Base-by-base conservation (phyloP, 2,329 filamentous ascomycete species). In the Lasiodiplodia gonubiensis region DNA sequence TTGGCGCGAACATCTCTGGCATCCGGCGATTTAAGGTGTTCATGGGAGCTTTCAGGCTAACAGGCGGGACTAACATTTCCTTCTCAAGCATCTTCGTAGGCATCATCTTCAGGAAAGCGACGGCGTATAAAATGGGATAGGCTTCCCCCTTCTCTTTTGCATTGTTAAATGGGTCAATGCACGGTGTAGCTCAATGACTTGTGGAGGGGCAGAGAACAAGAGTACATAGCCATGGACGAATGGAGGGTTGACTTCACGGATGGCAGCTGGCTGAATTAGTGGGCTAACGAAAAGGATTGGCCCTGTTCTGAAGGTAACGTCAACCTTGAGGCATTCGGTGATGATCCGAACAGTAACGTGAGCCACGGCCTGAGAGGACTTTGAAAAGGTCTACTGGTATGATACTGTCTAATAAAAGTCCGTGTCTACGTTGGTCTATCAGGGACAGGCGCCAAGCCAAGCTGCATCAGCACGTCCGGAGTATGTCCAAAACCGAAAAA, bases 1-100 rank as follows among this genome's bases (percentile, higher is more conserved):
- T 46, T 64, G 61, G 48, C 16, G 48, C 30, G 14, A n/a, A 52
- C 37, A 35, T 37, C 12, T 63, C 59, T 27, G 42, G 42, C 33
- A 63, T 63, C 25, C 30, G 21, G 18, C 18, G 21, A 35, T 63
- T 51, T 51, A 37, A 25, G 59, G 46, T n/a, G 14, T 63, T 33
- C n/a, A 63, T 18, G n/a, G 39, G n/a, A 30, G 4, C 46, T 27
- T 25, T 63, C n/a, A 25, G 30, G 30, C 12, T 51, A 25, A 23
- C 37, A 51, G 27, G 12, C 6, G 11, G 46, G n/a, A 16, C 25
- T 51, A 18, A 27, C 25, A 37, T 51, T 63, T 49, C 27, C 27
- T 51, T 51, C 25, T 51, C 30, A 52, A 37, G 8, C 12, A 51
- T 63, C 35, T 37, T 48, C n/a, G 23, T 14, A 18, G 16, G 46